These are phyloP conservation scores for Cyberlindnera amylophila DNA, from an alignment of 805 yeast genomes.

Conservation along the genomic window DNA sequence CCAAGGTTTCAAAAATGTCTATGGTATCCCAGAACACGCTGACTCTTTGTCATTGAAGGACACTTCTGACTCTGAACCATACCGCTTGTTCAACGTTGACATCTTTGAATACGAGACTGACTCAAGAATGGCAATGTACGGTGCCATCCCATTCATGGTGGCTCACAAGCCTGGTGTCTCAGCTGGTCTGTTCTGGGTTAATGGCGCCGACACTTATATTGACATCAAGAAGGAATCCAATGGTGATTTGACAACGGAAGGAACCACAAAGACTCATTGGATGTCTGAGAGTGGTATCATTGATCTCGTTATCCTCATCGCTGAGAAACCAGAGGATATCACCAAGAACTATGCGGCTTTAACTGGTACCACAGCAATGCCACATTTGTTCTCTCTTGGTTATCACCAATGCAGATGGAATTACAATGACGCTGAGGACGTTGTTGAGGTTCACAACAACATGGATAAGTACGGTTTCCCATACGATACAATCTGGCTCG, in stretches of 20 bases:
- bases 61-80: constrained; percentile 64
- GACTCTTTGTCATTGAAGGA: constrained; percentile 72
- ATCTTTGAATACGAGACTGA: constrained; percentile 88
- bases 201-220: constrained; percentile 88
- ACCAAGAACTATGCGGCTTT: constrained; percentile 58
- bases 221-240: constrained; percentile 50
- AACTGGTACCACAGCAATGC: constrained; percentile 72
- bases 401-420: constrained; percentile 99
- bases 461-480: constrained; percentile 79
- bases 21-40: constrained; percentile 98
- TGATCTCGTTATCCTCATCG: constrained; percentile 70
- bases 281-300: constrained; percentile 85
- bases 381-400: constrained; percentile 76
- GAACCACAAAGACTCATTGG: constrained; percentile 79
- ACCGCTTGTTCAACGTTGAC: constrained; percentile 87
- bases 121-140: constrained; percentile 89
- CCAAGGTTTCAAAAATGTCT: constrained; percentile 56
- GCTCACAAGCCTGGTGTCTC: constrained; percentile 57
- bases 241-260: no score
- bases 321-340: constrained; percentile 51
- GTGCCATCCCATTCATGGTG: constrained; percentile 84
- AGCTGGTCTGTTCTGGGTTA: constrained; percentile 86
- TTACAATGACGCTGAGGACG: constrained; percentile 84
- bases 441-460: constrained; percentile 59
- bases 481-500: constrained; percentile 91